Base-by-base conservation (phyloP, 768 basidiomycete species). In the Serendipita sp. region DNA sequence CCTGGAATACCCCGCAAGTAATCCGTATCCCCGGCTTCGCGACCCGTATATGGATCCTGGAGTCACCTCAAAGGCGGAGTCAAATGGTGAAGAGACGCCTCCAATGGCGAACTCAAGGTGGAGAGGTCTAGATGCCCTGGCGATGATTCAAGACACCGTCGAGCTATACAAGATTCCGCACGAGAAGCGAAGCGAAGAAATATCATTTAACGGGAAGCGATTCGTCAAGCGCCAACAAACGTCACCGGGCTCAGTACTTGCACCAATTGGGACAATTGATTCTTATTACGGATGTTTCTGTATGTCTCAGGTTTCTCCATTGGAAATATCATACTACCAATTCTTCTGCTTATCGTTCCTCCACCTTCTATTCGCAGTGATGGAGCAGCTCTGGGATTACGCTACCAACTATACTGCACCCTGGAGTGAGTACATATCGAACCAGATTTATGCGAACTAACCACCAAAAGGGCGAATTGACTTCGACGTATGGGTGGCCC, bases 1-100 rank as follows among this genome's bases (percentile, higher is more conserved):
- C 70, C 74, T 89, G 15, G 81, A 84, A 16, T 89, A 88, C 67
- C 87, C 87, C 10, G 56, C 56, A n/a, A 23, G 28, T 36, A n/a
- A n/a, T n/a, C 23, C 16, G 10, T 60, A 60, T 60, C 56, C 56
- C 8, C 23, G 16, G 65, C 46, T 63, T 44, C 65, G 34, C 28
- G 35, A 44, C 48, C 68, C 64, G 64, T 69, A 32, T 68, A 67
- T 4, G 56, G 34, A 60, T 10, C 3, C 4, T 32, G 56, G 48
- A n/a, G 18, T n/a, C 16, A 60, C 23, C 11, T 36, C 8, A 32
- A 60, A 30, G 23, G 23, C 23, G 23, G 23, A 23, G 23, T 23
- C 23, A 36, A 32, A 16, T 16, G 28, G 35, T 4, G 35, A 60
- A 8, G 35, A 60, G 35, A 3, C n/a, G n/a, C 48, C 48, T 8